phyloP scores from a whole-genome alignment of 768 basidiomycete genomes.

The Boletus subcaerulescens region DNA sequence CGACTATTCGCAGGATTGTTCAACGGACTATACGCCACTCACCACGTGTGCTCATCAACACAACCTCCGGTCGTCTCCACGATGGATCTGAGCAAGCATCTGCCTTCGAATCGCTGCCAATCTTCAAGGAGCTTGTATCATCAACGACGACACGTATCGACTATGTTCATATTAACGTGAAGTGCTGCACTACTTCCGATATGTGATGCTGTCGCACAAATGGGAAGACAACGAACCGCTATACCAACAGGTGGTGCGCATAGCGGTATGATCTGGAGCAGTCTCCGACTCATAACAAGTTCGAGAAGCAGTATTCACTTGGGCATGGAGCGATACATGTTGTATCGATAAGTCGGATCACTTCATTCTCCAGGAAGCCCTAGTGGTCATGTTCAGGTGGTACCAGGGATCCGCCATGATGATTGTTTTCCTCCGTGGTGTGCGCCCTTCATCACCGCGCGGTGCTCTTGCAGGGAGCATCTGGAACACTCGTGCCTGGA shows the following conservation, averaged over 20 bases:
- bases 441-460: not conserved
- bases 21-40: too few relatives aligned
- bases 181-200: not conserved
- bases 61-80: too few relatives aligned
- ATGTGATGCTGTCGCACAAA: not conserved
- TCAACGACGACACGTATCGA: not conserved
- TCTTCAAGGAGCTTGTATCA: too few relatives aligned
- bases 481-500: slow-evolving; percentile 10
- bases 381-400: slow-evolving; percentile 5
- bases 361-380: not conserved
- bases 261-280: not conserved
- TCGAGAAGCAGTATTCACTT: not conserved
- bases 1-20: too few relatives aligned
- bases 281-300: not conserved
- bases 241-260: not conserved
- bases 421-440: slow-evolving; percentile 4
- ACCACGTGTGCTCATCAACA: too few relatives aligned
- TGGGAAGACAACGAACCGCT: not conserved
- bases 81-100: too few relatives aligned
- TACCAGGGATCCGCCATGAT: not conserved
- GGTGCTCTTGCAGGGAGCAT: not conserved
- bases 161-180: not conserved
- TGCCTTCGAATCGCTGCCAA: too few relatives aligned
- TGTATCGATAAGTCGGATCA: not conserved
- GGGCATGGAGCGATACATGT: not conserved